Conservation (phyloP, 106 monocot genomes). For the Ottelia alismoides region DNA sequence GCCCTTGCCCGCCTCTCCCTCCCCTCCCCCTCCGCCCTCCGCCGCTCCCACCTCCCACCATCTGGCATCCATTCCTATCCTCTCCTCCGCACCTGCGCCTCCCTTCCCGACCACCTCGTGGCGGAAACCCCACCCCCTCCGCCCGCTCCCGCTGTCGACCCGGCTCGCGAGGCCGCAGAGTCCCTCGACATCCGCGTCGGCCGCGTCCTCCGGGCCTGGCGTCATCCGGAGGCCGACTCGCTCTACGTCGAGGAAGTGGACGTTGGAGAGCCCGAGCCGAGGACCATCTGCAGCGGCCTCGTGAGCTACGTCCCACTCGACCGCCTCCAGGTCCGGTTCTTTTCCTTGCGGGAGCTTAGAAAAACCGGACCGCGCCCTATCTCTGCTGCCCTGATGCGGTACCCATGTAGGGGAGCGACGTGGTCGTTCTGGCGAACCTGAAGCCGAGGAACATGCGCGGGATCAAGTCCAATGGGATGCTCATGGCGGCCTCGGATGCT, state of each 20-base stretch:
- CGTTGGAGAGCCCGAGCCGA: constrained; percentile 63
- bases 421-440: constrained; percentile 86
- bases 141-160: background rate
- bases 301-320: constrained; percentile 65
- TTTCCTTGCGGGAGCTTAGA: background rate
- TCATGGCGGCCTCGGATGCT: constrained; percentile 94
- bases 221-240: constrained; percentile 88
- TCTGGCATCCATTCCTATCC: no score
- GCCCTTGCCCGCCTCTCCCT: no score
- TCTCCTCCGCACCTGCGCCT: no score
- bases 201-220: constrained; percentile 45
- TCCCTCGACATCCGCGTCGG: constrained; percentile 74
- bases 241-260: constrained; percentile 92
- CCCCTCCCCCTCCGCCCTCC: no score
- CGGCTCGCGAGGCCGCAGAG: constrained; percentile 35
- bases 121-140: background rate
- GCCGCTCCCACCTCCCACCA: no score
- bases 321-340: constrained; percentile 18
- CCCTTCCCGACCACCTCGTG: no score
- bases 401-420: constrained; percentile 58
- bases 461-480: constrained; percentile 92
- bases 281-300: constrained; percentile 95
- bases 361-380: no score
- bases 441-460: constrained; percentile 97
- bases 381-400: no score